Conservation (phyloP, 208 protist species). For the Herpetomonas tarakana region DNA sequence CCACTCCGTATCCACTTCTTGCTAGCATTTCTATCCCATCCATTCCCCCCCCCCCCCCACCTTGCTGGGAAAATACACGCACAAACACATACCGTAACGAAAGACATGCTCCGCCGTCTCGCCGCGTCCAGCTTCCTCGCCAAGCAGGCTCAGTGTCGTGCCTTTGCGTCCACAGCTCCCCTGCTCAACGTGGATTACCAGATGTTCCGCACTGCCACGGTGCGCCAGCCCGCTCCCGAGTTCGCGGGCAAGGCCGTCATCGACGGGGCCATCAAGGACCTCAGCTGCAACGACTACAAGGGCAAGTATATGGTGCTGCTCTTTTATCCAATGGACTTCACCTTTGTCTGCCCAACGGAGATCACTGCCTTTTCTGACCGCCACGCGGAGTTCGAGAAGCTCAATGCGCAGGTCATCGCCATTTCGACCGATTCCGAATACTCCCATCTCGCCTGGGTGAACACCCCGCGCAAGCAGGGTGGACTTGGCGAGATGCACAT, state of each 20-base stretch:
- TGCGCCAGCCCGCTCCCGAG: constrained; percentile 86
- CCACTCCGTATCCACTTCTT: too few species aligned
- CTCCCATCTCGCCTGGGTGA: constrained; percentile 96
- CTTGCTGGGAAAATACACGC: too few species aligned
- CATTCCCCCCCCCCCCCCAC: not conserved
- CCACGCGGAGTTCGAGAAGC: constrained; percentile 87
- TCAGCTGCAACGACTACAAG: constrained; percentile 90
- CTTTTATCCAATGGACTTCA: constrained; percentile 97
- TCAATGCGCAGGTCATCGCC: constrained; percentile 90
- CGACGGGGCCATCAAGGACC: constrained; percentile 92
- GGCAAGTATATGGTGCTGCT: constrained; percentile 95
- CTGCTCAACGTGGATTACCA: constrained; percentile 82
- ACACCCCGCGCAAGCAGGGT: constrained; percentile 93
- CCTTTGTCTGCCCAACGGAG: constrained; percentile 98
- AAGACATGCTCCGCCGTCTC: constrained; percentile 67
- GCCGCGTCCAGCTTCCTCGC: constrained; percentile 18
- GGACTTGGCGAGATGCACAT: constrained; percentile 97
- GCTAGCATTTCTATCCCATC: not conserved
- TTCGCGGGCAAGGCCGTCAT: constrained; percentile 94
- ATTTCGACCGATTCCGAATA: constrained; percentile 93
- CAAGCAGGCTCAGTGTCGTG: constrained; percentile 22
- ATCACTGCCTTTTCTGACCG: constrained; percentile 95
- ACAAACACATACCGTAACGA: too few species aligned
- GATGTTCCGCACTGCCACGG: constrained; percentile 70
- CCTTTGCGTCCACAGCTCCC: constrained; percentile 40